Percentiles rank a stretch among this genome's conserved stretches.
These are phyloP conservation scores for Lumnitzera racemosa DNA, from an alignment of 345 rosid species.

Conservation along the genomic window DNA sequence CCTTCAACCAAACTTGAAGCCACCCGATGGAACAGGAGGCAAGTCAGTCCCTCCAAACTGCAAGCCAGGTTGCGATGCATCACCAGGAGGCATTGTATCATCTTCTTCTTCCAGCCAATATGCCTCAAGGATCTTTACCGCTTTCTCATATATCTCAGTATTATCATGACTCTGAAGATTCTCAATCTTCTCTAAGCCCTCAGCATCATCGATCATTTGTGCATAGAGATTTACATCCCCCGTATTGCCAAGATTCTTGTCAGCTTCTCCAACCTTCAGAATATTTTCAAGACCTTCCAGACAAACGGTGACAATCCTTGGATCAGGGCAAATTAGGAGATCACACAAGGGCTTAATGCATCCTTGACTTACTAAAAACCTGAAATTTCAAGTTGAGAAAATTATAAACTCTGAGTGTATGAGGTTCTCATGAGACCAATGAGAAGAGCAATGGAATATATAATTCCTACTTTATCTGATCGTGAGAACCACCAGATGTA, in stretches of 20 bases:
- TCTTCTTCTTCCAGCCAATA: constrained; percentile 59
- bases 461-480: constrained; percentile 40
- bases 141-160: constrained; percentile 55
- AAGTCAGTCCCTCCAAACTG: constrained; percentile 39
- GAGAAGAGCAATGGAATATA: background rate
- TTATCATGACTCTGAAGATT: constrained; percentile 51
- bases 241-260: constrained; percentile 25
- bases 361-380: constrained; percentile 42
- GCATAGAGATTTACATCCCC: constrained; percentile 41
- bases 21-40: constrained; percentile 57
- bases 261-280: constrained; percentile 51
- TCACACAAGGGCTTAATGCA: constrained; percentile 53
- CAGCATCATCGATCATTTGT: constrained; percentile 54
- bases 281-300: constrained; percentile 54
- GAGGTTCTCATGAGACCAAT: background rate
- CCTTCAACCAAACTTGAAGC: constrained; percentile 60
- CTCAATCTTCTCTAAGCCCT: constrained; percentile 56
- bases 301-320: constrained; percentile 49
- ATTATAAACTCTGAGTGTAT: background rate
- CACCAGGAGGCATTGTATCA: constrained; percentile 52
- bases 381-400: constrained; percentile 5
- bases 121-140: constrained; percentile 51
- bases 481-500: constrained; percentile 54
- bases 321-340: constrained; percentile 53
- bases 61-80: constrained; percentile 35